Evolutionary conservation across 805 yeast species (phyloP).

Genomic region (Suhomyces prunicola): DNA sequence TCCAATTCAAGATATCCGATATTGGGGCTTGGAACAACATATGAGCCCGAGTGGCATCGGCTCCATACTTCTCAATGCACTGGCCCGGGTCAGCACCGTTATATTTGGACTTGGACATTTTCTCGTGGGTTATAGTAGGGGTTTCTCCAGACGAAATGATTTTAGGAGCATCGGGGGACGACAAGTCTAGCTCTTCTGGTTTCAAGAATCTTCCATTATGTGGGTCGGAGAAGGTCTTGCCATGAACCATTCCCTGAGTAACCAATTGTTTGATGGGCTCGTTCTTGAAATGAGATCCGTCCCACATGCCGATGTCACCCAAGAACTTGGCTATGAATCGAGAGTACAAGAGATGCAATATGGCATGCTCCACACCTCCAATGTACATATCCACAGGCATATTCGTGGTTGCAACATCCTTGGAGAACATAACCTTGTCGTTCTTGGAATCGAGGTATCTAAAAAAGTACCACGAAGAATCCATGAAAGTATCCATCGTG

Average conservation of each 20-base stretch:
- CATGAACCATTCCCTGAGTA: constrained; percentile 98
- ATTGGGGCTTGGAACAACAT: constrained; percentile 90
- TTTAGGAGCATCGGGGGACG: constrained; percentile 39
- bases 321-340: constrained; percentile 83
- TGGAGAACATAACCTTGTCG: constrained; percentile 48
- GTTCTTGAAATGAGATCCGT: constrained; percentile 51
- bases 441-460: constrained; percentile 79
- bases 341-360: constrained; percentile 81
- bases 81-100: constrained; percentile 90
- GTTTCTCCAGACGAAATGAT: constrained; percentile 47
- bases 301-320: constrained; percentile 64
- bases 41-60: constrained; percentile 94
- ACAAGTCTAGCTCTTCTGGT: constrained; percentile 64
- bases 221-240: constrained; percentile 76
- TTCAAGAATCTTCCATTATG: constrained; percentile 68
- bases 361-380: constrained; percentile 98
- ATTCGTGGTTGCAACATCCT: constrained; percentile 43
- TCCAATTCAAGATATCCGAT: constrained; percentile 81
- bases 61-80: constrained; percentile 75
- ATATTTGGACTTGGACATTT: constrained; percentile 94
- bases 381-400: constrained; percentile 89
- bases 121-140: constrained; percentile 68
- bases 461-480: constrained; percentile 94
- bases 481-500: constrained; percentile 98
- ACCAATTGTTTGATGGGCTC: constrained; percentile 82